Percentiles rank a stretch among this genome's conserved stretches.
Conservation (phyloP, 2,329 filamentous ascomycete species). For the Lachnellula subtilissima region DNA sequence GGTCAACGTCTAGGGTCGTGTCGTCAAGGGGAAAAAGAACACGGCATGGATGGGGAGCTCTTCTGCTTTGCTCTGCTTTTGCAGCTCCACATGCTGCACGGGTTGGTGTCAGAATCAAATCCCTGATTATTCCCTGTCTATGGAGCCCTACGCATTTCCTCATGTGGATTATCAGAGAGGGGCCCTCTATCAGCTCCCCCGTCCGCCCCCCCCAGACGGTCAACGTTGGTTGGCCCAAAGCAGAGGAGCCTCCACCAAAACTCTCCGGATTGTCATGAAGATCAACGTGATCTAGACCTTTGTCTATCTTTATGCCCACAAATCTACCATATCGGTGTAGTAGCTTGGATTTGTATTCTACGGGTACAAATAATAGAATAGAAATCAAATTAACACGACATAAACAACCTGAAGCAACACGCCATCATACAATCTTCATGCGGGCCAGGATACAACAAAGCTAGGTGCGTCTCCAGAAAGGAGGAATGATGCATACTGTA, state of each 20-base stretch:
- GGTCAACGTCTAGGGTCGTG: too few species aligned
- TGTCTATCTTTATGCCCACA: not conserved
- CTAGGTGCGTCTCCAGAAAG: not conserved
- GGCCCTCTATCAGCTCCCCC: not conserved
- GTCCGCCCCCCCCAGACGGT: too few species aligned
- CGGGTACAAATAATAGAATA: not conserved
- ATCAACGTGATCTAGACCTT: not conserved
- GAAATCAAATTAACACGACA: not conserved
- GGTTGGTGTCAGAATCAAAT: too few species aligned
- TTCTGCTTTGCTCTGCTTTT: too few species aligned
- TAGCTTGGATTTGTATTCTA: not conserved
- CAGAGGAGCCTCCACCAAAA: constrained; percentile 2
- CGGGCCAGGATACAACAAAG: not conserved
- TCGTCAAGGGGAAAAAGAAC: too few species aligned
- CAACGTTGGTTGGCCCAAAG: not conserved
- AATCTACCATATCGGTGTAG: not conserved
- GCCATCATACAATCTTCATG: not conserved
- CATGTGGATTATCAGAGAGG: not conserved
- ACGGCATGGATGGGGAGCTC: too few species aligned
- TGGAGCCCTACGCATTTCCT: too few species aligned
- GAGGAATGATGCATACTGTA: not conserved
- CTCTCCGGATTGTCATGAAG: constrained; percentile 1
- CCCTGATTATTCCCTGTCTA: too few species aligned
- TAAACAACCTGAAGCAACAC: not conserved
- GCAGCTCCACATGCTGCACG: too few species aligned